Evolutionary conservation across 208 protist species (phyloP).

Genomic region (Wallacemonas rigidus): DNA sequence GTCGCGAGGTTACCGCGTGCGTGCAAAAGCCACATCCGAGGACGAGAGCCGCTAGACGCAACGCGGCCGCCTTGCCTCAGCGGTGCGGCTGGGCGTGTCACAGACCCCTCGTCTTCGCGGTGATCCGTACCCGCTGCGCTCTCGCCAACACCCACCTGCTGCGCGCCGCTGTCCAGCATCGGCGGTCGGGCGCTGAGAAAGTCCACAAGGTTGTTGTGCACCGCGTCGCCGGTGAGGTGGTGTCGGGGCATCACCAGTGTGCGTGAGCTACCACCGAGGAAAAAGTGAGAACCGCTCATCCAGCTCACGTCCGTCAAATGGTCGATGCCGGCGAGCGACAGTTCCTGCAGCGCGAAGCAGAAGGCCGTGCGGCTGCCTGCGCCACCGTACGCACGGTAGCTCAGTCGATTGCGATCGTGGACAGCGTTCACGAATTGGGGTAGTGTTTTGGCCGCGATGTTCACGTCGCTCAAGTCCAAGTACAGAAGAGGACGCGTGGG

Average conservation of each 20-base stretch:
- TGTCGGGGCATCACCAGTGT: neutral
- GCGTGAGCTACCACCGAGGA: neutral
- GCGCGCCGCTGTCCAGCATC: neutral
- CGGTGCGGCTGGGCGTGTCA: neutral
- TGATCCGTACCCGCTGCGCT: too few species aligned
- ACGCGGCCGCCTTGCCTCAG: too few species aligned
- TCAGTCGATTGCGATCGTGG: neutral
- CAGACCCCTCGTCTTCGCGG: neutral
- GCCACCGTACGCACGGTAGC: neutral
- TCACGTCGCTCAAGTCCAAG: neutral
- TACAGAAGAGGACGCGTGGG: neutral
- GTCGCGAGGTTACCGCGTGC: constrained; percentile 18
- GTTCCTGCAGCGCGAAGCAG: constrained; percentile 6
- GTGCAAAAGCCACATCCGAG: constrained; percentile 19
- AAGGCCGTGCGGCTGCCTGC: neutral
- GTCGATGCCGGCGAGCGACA: neutral
- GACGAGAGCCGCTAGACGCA: too few species aligned
- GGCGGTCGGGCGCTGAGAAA: neutral
- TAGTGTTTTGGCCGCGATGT: neutral
- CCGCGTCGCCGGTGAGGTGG: neutral
- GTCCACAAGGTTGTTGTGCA: neutral
- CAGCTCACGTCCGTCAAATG: neutral
- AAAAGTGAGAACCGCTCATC: neutral
- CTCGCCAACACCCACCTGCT: neutral
- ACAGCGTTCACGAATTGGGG: neutral